phyloP scores from a whole-genome alignment of 2,329 filamentous ascomycete species.

The Xenoacremonium recifei region DNA sequence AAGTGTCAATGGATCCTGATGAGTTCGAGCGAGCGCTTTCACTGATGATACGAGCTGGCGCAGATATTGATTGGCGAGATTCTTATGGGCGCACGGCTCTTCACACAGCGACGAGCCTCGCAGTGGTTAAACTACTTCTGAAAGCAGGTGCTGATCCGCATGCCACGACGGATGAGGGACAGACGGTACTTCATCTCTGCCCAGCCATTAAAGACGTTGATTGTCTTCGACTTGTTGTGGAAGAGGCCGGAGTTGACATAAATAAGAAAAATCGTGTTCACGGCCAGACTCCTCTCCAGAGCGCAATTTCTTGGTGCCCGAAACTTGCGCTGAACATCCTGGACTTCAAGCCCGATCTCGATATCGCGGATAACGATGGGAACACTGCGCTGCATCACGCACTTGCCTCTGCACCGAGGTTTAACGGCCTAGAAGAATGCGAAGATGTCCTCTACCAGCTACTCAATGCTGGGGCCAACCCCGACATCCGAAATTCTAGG shows the following conservation, averaged over 20 bases:
- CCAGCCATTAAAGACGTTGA: background rate
- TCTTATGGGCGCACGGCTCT: background rate
- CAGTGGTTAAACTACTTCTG: background rate
- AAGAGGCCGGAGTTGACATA: background rate
- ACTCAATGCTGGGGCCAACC: background rate
- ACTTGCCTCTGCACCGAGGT: no score
- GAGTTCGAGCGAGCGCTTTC: background rate
- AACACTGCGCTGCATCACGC: slow-evolving; percentile 3
- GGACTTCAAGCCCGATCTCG: background rate
- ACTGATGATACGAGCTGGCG: slow-evolving; percentile 2
- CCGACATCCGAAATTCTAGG: slow-evolving; percentile 2
- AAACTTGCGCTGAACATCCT: slow-evolving; percentile 2
- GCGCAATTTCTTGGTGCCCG: background rate
- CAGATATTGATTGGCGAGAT: background rate
- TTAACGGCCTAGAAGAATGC: no score
- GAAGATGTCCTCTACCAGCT: background rate
- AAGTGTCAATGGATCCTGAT: background rate
- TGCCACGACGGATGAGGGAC: background rate
- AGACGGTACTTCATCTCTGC: slow-evolving; percentile 1
- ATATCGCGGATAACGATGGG: slow-evolving; percentile 1
- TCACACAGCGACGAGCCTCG: background rate
- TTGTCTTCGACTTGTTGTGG: slow-evolving; percentile 1
- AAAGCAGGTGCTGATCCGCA: slow-evolving; percentile 3
- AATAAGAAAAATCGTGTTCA: background rate
- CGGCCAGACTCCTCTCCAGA: slow-evolving; percentile 1